These are phyloP conservation scores for Lactarius trivialis DNA, from an alignment of 768 basidiomycete genomes.

Conservation along the genomic window DNA sequence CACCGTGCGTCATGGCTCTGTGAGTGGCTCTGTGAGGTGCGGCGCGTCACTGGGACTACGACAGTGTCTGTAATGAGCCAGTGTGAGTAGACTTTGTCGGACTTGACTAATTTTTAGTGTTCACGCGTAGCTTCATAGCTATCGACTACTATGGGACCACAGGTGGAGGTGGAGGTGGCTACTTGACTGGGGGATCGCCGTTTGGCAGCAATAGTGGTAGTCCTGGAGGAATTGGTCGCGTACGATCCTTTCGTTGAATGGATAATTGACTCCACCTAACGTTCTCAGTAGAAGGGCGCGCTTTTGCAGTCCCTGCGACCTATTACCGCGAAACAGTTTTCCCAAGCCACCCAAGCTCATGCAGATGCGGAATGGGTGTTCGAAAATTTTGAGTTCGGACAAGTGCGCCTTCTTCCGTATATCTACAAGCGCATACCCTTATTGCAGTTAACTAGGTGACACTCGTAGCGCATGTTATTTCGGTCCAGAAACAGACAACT, in stretches of 20 bases:
- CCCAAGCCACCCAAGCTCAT: conserved; percentile 73
- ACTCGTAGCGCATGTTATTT: conserved; percentile 66
- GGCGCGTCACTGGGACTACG: not conserved
- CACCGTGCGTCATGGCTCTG: conserved; percentile 8
- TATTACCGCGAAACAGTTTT: conserved; percentile 70
- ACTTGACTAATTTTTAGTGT: conserved; percentile 40
- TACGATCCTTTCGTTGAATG: conserved; percentile 28
- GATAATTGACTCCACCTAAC: not conserved
- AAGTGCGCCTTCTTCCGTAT: conserved; percentile 42
- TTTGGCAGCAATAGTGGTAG: conserved; percentile 50
- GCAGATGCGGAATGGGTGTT: conserved; percentile 85
- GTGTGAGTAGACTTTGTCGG: conserved; percentile 9
- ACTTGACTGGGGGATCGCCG: conserved; percentile 53
- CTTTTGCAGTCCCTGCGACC: conserved; percentile 54
- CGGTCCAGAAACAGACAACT: conserved; percentile 64
- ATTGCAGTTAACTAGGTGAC: conserved; percentile 45
- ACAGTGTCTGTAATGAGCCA: conserved; percentile 11
- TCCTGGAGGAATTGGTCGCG: conserved; percentile 46
- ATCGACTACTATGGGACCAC: conserved; percentile 34
- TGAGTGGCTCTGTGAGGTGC: not conserved
- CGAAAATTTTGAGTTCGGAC: conserved; percentile 73
- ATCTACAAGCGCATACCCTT: not conserved
- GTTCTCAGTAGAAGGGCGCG: conserved; percentile 31
- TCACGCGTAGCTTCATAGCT: conserved; percentile 23
- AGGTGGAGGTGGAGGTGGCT: conserved; percentile 44